Base-by-base conservation (phyloP, 1,284 basidiomycete genomes). In the Trichosporon inkin region DNA sequence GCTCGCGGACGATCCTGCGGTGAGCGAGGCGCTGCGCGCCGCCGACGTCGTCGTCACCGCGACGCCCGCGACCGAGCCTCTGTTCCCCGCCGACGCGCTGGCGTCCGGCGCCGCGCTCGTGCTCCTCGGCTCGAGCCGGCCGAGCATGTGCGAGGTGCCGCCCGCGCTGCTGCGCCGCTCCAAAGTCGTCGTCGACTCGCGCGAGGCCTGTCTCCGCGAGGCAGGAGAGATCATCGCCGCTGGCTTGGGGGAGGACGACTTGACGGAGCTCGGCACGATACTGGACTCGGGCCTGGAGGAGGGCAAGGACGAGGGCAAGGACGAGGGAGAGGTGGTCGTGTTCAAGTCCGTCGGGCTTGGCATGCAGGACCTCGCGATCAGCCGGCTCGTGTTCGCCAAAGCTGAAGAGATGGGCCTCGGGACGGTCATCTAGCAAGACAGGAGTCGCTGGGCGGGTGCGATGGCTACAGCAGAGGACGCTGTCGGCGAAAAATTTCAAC, bases 61-160 rank as follows among this genome's bases (percentile, higher is more conserved):
- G 0, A 93, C 90, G 0, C 84, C 89, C 0, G 86, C 89, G 7
- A 84, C 82, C 0, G 66, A 62, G 1, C 85, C 91, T 0, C 82
- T 92, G 6, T 91, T 92, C 67, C 55, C 61, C 37, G 60, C 64
- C 0, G 84, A 89, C 17, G 79, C 80, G 28, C 68, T 70, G 13
- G 49, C 53, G 3, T 70, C 81, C 0, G 85, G 86, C 0, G 81
- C 88, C 0, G 88, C 90, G 65, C 68, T 93, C 44, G 84, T 89
- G 61, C 79, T 92, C 2, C 84, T 91, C 35, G 90, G 90, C 19
- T 49, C 44, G 16, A 49, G 44, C 13, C 13, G 44, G 44, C 44
- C 44, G 6, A 22, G n/a, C 7, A 49, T 49, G 44, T 49, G 44
- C 24, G 44, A 49, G 10, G 44, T 13, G 1, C 44, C 44, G 44